A percentile compares a stretch with the other conserved stretches of the same genome.
phyloP scores from a whole-genome alignment of 2,329 filamentous ascomycete genomes.

The Fusarium verticillioides region DNA sequence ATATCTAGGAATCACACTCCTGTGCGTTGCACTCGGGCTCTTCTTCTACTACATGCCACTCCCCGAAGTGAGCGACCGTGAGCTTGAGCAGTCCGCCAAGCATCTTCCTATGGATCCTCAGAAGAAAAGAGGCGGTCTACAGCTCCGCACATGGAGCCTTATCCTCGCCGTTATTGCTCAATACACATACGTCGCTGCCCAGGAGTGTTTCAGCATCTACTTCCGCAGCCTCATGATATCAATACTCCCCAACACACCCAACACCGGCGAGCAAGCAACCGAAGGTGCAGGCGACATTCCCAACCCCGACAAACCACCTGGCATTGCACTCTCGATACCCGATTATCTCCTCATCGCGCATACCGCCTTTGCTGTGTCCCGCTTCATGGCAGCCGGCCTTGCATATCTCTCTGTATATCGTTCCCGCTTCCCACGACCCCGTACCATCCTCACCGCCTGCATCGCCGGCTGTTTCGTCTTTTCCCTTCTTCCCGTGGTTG shows the following conservation, averaged over 20 bases:
- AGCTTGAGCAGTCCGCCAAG: constrained; percentile 61
- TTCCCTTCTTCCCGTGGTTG: constrained; percentile 58
- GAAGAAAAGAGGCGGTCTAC: constrained; percentile 62
- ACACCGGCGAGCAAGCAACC: constrained; percentile 34
- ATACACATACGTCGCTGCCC: constrained; percentile 81
- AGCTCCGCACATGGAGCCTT: constrained; percentile 67
- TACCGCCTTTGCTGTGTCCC: constrained; percentile 76
- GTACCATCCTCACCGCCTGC: constrained; percentile 74
- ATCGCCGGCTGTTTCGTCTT: constrained; percentile 70
- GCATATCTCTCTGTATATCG: constrained; percentile 66
- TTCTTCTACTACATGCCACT: constrained; percentile 77
- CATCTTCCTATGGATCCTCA: constrained; percentile 62
- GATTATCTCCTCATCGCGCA: constrained; percentile 80
- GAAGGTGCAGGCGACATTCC: constrained; percentile 44
- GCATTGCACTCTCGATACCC: constrained; percentile 64
- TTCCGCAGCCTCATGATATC: constrained; percentile 64
- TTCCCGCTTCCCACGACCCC: constrained; percentile 69
- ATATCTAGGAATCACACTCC: constrained; percentile 81
- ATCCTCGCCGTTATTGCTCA: constrained; percentile 79
- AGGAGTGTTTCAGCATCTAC: constrained; percentile 72
- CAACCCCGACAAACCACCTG: constrained; percentile 51
- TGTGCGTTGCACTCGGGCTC: constrained; percentile 76
- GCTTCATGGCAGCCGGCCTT: constrained; percentile 74
- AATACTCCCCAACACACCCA: constrained; percentile 47
- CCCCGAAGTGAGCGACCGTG: constrained; percentile 68